These are phyloP conservation scores for Theobroma cacao DNA, from an alignment of 345 rosid genomes.

Conservation along the genomic window DNA sequence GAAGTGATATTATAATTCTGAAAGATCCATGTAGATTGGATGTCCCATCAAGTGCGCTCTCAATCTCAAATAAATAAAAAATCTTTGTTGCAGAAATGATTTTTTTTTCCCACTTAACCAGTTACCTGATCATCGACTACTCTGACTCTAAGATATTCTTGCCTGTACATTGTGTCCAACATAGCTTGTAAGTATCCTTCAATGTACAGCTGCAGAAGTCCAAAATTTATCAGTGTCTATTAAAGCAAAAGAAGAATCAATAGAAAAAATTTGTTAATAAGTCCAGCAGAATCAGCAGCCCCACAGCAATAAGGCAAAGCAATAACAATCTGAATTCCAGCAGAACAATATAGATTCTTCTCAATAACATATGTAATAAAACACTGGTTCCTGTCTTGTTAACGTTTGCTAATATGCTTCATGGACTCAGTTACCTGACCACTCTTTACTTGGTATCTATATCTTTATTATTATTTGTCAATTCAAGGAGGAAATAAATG, in stretches of 20 bases:
- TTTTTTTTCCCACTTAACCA: background rate
- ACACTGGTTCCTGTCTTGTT: background rate
- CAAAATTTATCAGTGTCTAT: conserved; percentile 1
- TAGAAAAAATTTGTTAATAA: background rate
- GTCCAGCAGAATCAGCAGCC: background rate
- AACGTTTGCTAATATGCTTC: background rate
- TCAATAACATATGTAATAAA: background rate
- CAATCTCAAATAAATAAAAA: background rate
- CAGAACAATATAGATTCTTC: background rate
- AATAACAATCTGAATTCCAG: background rate
- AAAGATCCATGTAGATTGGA: background rate
- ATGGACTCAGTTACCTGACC: background rate
- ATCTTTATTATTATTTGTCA: background rate
- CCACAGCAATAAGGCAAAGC: background rate
- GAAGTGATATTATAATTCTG: conserved; percentile 1
- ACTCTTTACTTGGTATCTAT: background rate
- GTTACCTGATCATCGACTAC: conserved; percentile 87
- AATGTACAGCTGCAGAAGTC: conserved; percentile 66
- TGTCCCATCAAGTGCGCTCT: background rate
- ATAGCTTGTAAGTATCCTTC: conserved; percentile 98
- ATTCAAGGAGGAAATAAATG: background rate
- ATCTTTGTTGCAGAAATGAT: background rate
- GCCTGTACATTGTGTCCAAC: conserved; percentile 83
- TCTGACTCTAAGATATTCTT: conserved; percentile 91
- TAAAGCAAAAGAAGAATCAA: background rate